A percentile compares a stretch with the other conserved stretches of the same genome.
Evolutionary conservation across 2,329 filamentous ascomycete genomes (phyloP).

Genomic region (Pseudogymnoascus sp.): DNA sequence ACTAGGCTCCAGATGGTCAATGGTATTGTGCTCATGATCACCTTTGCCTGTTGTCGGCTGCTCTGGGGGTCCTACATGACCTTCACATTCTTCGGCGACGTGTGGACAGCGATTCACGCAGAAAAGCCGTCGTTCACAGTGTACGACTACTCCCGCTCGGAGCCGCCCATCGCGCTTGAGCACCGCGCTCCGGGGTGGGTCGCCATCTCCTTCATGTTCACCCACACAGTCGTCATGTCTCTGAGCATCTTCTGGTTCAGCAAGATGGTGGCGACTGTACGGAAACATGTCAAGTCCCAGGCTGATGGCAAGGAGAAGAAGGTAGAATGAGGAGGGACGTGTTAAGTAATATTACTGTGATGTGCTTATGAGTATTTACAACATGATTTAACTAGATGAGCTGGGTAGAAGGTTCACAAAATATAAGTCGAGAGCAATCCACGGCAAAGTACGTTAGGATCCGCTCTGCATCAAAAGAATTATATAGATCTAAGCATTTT

Average conservation of each 20-base stretch:
- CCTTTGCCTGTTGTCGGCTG: constrained; percentile 70
- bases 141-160: constrained; percentile 41
- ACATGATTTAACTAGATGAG: not conserved
- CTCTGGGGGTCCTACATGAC: constrained; percentile 69
- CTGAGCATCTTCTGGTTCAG: constrained; percentile 77
- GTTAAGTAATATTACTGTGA: not conserved
- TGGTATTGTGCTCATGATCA: constrained; percentile 60
- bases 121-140: constrained; percentile 38
- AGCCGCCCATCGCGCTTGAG: constrained; percentile 24
- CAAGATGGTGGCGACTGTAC: constrained; percentile 61
- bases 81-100: constrained; percentile 58
- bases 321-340: not conserved
- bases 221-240: constrained; percentile 64
- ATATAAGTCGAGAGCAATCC: not conserved
- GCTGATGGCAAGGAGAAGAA: not conserved
- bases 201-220: constrained; percentile 57
- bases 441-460: not conserved
- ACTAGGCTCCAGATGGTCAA: constrained; percentile 69
- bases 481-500: not conserved
- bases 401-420: not conserved
- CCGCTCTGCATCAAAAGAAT: not conserved
- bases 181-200: constrained; percentile 47
- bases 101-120: constrained; percentile 40
- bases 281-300: not conserved
- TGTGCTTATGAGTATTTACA: not conserved